Conservation (phyloP, 2,329 filamentous ascomycete genomes). For the Ascochyta rabiei region DNA sequence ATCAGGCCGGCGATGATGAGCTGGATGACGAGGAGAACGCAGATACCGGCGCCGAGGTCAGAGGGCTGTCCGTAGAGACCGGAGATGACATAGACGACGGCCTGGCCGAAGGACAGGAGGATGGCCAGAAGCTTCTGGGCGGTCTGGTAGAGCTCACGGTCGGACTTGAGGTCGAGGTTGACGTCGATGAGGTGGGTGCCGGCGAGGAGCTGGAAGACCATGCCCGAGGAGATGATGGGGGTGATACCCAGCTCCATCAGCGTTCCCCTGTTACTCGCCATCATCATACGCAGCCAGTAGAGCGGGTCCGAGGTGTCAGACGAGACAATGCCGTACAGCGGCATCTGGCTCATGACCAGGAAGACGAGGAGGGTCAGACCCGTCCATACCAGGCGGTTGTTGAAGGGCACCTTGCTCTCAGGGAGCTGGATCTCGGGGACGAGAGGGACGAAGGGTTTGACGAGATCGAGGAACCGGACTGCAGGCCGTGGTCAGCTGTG, state of each 20-base stretch:
- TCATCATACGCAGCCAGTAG: slow-evolving; percentile 99
- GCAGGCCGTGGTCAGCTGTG: slow-evolving; percentile 30
- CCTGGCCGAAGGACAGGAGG: slow-evolving; percentile 95
- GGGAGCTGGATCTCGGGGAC: slow-evolving; percentile 88
- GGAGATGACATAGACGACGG: slow-evolving; percentile 97
- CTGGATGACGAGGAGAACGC: slow-evolving; percentile 97
- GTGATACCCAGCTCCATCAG: slow-evolving; percentile 95
- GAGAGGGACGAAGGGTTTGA: slow-evolving; percentile 99
- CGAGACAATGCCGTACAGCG: slow-evolving; percentile 95
- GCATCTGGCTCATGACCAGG: slow-evolving; percentile 99
- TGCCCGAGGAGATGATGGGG: slow-evolving; percentile 98
- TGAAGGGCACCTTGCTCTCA: slow-evolving; percentile 98
- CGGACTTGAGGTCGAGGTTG: slow-evolving; percentile 99
- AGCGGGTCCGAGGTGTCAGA: slow-evolving; percentile 94
- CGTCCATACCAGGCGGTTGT: slow-evolving; percentile 71
- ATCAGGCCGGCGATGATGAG: slow-evolving; percentile 97
- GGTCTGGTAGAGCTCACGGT: slow-evolving; percentile 99
- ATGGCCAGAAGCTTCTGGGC: slow-evolving; percentile 93
- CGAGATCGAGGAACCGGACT: slow-evolving; percentile 99
- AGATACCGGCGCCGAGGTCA: slow-evolving; percentile 96
- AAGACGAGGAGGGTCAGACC: slow-evolving; percentile 88
- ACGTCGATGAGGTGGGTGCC: slow-evolving; percentile 99
- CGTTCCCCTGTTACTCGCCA: slow-evolving; percentile 97
- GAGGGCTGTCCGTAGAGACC: slow-evolving; percentile 91
- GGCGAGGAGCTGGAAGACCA: slow-evolving; percentile 99